Conservation (phyloP, 768 basidiomycete genomes). For the Pleurotus sapidus region DNA sequence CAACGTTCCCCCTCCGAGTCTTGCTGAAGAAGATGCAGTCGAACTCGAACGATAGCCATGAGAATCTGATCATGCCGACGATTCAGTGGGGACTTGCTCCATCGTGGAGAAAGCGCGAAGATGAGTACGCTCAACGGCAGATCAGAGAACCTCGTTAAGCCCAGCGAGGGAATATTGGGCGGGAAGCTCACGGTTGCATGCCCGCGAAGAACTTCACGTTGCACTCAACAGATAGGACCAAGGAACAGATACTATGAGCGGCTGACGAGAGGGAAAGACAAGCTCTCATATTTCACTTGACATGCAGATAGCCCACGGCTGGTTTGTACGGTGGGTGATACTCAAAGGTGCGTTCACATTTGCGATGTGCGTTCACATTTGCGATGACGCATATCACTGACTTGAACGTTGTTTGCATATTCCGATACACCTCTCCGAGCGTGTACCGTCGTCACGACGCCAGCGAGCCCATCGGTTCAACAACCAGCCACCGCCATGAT, state of each 20-base stretch:
- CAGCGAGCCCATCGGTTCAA: slow-evolving; percentile 41
- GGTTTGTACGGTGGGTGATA: slow-evolving; percentile 80
- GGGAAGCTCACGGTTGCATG: slow-evolving; percentile 54
- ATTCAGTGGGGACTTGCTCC: slow-evolving; percentile 93
- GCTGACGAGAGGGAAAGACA: slow-evolving; percentile 78
- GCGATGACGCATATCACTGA: too few species aligned
- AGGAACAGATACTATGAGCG: slow-evolving; percentile 85
- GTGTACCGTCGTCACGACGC: slow-evolving; percentile 88
- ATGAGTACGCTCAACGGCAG: slow-evolving; percentile 92
- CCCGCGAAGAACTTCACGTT: neutral
- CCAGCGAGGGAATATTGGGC: slow-evolving; percentile 77
- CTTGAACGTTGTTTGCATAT: slow-evolving; percentile 28
- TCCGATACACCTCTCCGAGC: slow-evolving; percentile 62
- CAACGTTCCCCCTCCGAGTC: slow-evolving; percentile 46
- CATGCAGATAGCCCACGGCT: slow-evolving; percentile 67
- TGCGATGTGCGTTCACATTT: too few species aligned
- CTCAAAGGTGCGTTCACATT: slow-evolving; percentile 49
- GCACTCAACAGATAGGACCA: neutral
- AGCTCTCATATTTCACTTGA: slow-evolving; percentile 80
- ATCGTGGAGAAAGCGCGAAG: slow-evolving; percentile 76
- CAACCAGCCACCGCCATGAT: too few species aligned
- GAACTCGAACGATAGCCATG: neutral
- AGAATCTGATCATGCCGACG: slow-evolving; percentile 58
- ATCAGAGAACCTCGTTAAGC: slow-evolving; percentile 71
- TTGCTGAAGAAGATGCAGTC: neutral